These are phyloP conservation scores for Xylariaceae sp. DNA, from an alignment of 2,329 filamentous ascomycete genomes.

Conservation along the genomic window DNA sequence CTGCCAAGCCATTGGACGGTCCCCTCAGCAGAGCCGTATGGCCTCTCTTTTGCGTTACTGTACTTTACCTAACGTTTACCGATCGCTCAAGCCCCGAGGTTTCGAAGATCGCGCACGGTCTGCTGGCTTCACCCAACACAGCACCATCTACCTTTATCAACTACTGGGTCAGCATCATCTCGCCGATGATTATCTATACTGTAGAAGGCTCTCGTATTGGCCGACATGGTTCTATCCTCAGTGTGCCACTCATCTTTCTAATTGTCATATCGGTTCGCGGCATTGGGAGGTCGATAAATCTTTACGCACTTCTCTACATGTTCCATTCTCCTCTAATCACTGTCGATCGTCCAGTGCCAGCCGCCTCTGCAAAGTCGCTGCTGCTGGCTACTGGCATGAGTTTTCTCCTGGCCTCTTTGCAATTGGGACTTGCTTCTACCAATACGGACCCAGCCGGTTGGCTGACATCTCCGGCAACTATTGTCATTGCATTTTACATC, in stretches of 20 bases:
- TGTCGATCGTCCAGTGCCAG: slow-evolving; percentile 12
- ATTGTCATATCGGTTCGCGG: slow-evolving; percentile 12
- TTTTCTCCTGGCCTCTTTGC: slow-evolving; percentile 18
- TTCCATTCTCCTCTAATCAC: slow-evolving; percentile 4
- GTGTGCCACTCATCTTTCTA: slow-evolving; percentile 15
- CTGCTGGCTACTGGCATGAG: slow-evolving; percentile 15
- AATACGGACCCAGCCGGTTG: background rate
- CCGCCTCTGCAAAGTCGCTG: slow-evolving; percentile 16
- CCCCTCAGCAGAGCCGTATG: background rate
- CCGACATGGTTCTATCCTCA: slow-evolving; percentile 13
- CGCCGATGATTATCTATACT: slow-evolving; percentile 23
- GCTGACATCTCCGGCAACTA: slow-evolving; percentile 9
- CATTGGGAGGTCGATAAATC: slow-evolving; percentile 10
- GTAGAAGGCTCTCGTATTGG: slow-evolving; percentile 25
- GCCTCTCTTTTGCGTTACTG: background rate
- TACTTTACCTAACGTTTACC: no score
- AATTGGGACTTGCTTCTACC: background rate
- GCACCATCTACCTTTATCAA: slow-evolving; percentile 16
- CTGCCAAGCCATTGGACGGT: slow-evolving; percentile 3
- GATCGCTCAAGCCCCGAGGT: no score
- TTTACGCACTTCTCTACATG: slow-evolving; percentile 13
- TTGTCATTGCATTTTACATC: slow-evolving; percentile 2
- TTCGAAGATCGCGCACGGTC: no score
- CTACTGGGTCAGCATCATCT: slow-evolving; percentile 19
- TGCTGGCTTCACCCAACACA: slow-evolving; percentile 4